Conservation (phyloP, 1,139 yeast genomes). For the Candida mesenterica region DNA sequence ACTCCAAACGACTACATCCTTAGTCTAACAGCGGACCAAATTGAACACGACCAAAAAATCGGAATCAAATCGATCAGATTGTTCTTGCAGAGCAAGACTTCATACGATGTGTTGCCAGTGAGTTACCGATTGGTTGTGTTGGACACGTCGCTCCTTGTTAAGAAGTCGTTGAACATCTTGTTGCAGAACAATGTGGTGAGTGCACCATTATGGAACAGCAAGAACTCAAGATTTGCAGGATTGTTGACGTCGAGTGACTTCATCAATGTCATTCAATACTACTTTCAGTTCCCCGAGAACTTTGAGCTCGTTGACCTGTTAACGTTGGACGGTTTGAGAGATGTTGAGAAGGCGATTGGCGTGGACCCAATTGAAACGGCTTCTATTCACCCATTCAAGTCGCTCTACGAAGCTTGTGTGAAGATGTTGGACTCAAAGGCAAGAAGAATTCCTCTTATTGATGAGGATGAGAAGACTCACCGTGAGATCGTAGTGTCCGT, state of each 20-base stretch:
- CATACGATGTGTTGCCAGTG: slow-evolving; percentile 96
- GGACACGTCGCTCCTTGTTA: slow-evolving; percentile 87
- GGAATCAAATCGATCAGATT: slow-evolving; percentile 77
- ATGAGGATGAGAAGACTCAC: slow-evolving; percentile 88
- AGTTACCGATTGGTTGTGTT: slow-evolving; percentile 89
- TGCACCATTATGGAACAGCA: slow-evolving; percentile 96
- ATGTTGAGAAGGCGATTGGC: slow-evolving; percentile 84
- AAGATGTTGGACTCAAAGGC: slow-evolving; percentile 89
- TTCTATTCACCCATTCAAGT: slow-evolving; percentile 87
- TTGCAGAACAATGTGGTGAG: slow-evolving; percentile 92
- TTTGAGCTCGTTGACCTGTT: slow-evolving; percentile 86
- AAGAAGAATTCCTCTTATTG: slow-evolving; percentile 91
- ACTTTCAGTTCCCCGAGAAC: slow-evolving; percentile 86
- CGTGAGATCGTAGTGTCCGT: slow-evolving; percentile 95
- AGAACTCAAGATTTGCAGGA: slow-evolving; percentile 90
- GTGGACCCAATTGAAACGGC: slow-evolving; percentile 86
- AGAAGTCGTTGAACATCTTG: slow-evolving; percentile 85
- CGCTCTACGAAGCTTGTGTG: slow-evolving; percentile 90
- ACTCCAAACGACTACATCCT: slow-evolving; percentile 47
- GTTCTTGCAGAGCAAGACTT: slow-evolving; percentile 85
- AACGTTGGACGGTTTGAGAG: slow-evolving; percentile 80
- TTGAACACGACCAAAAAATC: slow-evolving; percentile 58
- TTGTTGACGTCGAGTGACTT: slow-evolving; percentile 89
- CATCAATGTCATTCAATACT: slow-evolving; percentile 92
- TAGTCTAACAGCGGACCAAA: slow-evolving; percentile 42